A percentile compares a stretch with the other conserved stretches of the same genome.
These are phyloP conservation scores for Bolboschoenoplectus hybrid DNA, from an alignment of 202 grass and related monocot genomes.

Conservation along the genomic window DNA sequence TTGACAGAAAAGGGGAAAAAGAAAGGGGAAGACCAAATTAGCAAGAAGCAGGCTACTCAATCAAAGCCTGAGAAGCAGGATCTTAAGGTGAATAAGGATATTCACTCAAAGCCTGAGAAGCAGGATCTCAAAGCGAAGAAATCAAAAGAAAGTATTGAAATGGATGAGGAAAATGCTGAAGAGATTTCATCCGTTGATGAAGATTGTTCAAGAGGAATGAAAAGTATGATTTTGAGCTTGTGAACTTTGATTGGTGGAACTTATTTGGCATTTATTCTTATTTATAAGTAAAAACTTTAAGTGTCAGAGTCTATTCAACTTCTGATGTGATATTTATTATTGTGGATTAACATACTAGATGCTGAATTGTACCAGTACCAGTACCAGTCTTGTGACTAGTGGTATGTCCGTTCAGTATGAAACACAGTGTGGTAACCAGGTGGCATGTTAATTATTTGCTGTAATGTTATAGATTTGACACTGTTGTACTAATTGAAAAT, in stretches of 20 bases:
- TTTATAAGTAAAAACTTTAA: not conserved
- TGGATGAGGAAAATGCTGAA: conserved; percentile 49
- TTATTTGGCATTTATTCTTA: not conserved
- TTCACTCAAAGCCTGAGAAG: conserved; percentile 36
- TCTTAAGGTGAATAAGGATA: conserved; percentile 33
- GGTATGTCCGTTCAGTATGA: not conserved
- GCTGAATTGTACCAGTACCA: conserved; percentile 1
- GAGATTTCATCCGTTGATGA: conserved; percentile 71
- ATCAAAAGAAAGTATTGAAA: conserved; percentile 45
- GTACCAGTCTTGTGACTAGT: not conserved
- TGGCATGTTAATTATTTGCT: not conserved
- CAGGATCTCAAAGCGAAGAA: conserved; percentile 40
- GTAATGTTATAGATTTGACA: not conserved
- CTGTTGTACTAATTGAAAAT: not conserved
- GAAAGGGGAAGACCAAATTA: conserved; percentile 49
- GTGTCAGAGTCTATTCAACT: not conserved
- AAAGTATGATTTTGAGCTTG: conserved; percentile 56
- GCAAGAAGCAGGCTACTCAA: conserved; percentile 43
- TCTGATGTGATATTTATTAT: not conserved
- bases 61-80: conserved; percentile 33
- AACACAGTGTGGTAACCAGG: not conserved
- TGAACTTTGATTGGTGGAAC: not conserved
- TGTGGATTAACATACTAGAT: not conserved
- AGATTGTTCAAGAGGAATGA: conserved; percentile 90
- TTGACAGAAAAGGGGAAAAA: conserved; percentile 57